A percentile compares a stretch with the other conserved stretches of the same genome.
Evolutionary conservation across 208 protist genomes (phyloP).

Genomic region (Leishmania mexicana): DNA sequence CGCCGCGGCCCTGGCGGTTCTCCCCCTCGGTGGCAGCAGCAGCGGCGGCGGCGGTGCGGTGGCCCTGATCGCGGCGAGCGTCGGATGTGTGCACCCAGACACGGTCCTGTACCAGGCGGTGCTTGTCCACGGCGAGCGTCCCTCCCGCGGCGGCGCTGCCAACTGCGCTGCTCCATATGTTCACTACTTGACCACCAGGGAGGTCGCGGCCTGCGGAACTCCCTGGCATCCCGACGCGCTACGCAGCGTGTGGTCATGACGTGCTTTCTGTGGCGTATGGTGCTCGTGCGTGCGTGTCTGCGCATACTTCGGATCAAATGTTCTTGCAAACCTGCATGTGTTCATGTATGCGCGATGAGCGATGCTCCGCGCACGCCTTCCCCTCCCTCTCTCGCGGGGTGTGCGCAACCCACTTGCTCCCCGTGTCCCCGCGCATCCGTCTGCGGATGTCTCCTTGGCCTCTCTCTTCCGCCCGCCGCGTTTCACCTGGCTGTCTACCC

Average conservation of each 20-base stretch:
- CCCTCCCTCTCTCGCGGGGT: not conserved
- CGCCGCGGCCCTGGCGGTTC: constrained; percentile 2
- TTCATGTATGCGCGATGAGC: not conserved
- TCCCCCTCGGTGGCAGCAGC: not conserved
- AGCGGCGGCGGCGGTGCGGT: not conserved
- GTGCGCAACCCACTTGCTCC: not conserved
- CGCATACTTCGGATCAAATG: not conserved
- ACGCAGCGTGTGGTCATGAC: constrained; percentile 5
- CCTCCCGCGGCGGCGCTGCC: not conserved
- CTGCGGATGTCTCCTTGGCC: not conserved
- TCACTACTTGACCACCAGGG: not conserved
- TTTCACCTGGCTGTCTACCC: not conserved
- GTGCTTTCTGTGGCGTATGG: not conserved
- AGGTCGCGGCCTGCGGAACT: not conserved
- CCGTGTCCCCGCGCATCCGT: not conserved
- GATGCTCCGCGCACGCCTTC: not conserved
- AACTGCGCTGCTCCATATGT: not conserved
- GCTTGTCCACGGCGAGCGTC: not conserved
- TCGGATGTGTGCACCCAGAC: not conserved
- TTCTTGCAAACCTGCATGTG: not conserved
- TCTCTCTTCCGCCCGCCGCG: not conserved
- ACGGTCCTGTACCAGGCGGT: not conserved
- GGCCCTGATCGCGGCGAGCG: not conserved
- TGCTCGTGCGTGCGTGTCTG: not conserved
- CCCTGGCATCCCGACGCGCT: not conserved